These are phyloP conservation scores for Rhodocollybia butyracea DNA, from an alignment of 768 basidiomycete genomes.

Conservation along the genomic window DNA sequence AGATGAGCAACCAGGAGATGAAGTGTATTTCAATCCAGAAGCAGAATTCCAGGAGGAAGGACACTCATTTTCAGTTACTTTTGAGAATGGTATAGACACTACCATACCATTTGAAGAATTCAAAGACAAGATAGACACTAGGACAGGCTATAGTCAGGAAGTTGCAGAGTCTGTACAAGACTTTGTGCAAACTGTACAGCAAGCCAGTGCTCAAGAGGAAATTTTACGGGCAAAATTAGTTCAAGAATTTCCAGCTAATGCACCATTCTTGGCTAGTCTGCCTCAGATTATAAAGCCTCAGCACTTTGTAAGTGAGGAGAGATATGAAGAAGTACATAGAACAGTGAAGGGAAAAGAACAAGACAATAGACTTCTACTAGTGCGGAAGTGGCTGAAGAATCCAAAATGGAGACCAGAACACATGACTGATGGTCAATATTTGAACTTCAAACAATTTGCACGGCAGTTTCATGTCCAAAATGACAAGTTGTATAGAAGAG, in stretches of 20 bases:
- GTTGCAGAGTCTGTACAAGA: not conserved
- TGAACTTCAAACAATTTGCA: too few species aligned
- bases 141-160: conserved; percentile 2
- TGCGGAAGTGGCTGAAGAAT: too few species aligned
- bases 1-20: conserved; percentile 3
- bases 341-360: too few species aligned
- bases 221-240: not conserved
- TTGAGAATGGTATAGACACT: not conserved
- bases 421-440: too few species aligned
- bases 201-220: not conserved
- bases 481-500: too few species aligned
- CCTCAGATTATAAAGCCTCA: too few species aligned
- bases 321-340: too few species aligned
- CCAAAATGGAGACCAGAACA: too few species aligned
- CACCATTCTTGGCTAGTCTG: not conserved
- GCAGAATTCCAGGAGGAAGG: not conserved
- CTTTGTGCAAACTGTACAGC: not conserved
- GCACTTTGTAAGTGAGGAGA: too few species aligned
- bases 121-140: conserved; percentile 9
- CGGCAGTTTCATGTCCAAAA: too few species aligned
- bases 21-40: not conserved
- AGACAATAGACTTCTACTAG: too few species aligned
- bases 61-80: not conserved
- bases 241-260: not conserved
- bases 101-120: conserved; percentile 3